Evolutionary conservation across 2,329 filamentous ascomycete species (phyloP), one percentile per base, ranked within the genome.

Genomic region (Chaetothyriales sp.): DNA sequence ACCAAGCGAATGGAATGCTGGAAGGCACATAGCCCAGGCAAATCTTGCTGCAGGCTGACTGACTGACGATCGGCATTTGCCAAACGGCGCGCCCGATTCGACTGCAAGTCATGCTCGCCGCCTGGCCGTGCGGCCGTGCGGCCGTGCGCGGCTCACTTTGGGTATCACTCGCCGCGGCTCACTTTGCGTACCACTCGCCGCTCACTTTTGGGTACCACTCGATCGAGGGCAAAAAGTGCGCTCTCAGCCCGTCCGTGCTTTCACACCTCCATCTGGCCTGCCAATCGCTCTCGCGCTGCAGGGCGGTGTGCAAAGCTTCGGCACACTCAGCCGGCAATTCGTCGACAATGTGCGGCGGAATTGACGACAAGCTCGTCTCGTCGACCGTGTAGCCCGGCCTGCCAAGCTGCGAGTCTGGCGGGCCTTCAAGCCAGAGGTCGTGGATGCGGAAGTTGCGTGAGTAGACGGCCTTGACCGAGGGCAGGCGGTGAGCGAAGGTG

Each of bases 251-350:
- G 62, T 79, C 78, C 8, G 74, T 68, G 37, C 66, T 73, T 68
- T 95, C 89, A 4, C 77, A 75, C 15, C 77, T 78, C 87, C 89
- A 95, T 56, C 75, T 77, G 29, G 68, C 72, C 65, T 86, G 86
- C 86, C 89, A 97, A 50, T 76, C 69, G 54, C 69, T 66, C 66
- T 95, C 86, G 51, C 76, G 73, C 9, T 70, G 69, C 49, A 81
- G 71, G 2, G 86, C 83, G 50, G 77, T 72, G 48, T 88, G 73
- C 56, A 95, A 89, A 0, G 86, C 84, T 40, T 73, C 70, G 40
- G 84, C 78, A 65, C 87, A 92, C 7, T 73, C 69, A 0, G 63
- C 56, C 1, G 72, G 71, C 20, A 75, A 61, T 46, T 71, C 66
- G 13, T 66, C 66, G 5, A 74, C 59, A 44, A 74, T 65, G 22